These are phyloP conservation scores for Parietaria judaica DNA, from an alignment of 306 rosid species.

Conservation along the genomic window DNA sequence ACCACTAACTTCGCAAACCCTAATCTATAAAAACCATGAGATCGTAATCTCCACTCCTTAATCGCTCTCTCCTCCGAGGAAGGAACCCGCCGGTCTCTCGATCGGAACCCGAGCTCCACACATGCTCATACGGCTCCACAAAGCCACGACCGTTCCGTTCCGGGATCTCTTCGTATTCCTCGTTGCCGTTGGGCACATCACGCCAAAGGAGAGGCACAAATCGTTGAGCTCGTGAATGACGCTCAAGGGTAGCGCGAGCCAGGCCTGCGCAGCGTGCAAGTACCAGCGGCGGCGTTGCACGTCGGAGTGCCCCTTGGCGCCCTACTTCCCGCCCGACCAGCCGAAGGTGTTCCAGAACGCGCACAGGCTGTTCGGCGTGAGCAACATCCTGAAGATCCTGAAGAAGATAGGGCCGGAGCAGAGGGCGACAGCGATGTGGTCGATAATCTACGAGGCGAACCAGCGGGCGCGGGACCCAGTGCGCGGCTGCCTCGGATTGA, in stretches of 20 bases:
- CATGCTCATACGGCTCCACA: too few relatives aligned
- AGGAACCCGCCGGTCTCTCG: too few relatives aligned
- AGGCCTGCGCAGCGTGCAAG: conserved; percentile 78
- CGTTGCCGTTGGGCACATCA: neutral
- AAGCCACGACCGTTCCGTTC: neutral
- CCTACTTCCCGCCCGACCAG: conserved; percentile 67
- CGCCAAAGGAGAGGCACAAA: neutral
- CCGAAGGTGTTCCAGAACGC: conserved; percentile 53
- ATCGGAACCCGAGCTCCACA: too few relatives aligned
- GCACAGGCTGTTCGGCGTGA: conserved; percentile 64
- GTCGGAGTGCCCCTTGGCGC: conserved; percentile 54
- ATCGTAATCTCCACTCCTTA: too few relatives aligned
- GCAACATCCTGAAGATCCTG: conserved; percentile 51
- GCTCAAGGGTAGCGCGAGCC: conserved; percentile 58
- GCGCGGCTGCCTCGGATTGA: conserved; percentile 50
- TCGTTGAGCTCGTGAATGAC: conserved; percentile 25
- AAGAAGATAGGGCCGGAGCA: conserved; percentile 32
- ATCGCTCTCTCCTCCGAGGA: too few relatives aligned
- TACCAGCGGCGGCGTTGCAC: conserved; percentile 61
- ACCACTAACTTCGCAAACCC: too few relatives aligned
- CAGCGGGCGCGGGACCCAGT: conserved; percentile 50
- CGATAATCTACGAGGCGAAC: conserved; percentile 54
- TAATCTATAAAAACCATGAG: too few relatives aligned
- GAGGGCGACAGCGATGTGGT: conserved; percentile 46
- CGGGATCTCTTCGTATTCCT: neutral